Conservation (phyloP, 2,329 filamentous ascomycete species). For the Neopestalotiopsis sp. region DNA sequence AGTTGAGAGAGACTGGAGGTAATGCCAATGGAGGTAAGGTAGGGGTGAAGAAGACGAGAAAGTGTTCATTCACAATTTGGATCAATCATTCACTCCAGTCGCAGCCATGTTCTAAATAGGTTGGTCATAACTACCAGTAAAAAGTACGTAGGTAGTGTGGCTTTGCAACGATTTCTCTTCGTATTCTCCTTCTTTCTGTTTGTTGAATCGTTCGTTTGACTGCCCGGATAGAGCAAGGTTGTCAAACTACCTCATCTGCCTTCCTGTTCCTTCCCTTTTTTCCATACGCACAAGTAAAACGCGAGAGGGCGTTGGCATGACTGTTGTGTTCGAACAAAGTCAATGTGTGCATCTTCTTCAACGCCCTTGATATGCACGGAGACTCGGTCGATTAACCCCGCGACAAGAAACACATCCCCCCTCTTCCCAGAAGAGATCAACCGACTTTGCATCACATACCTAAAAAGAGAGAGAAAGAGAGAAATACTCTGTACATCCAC, state of each 20-base stretch:
- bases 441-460: slow-evolving; percentile 1
- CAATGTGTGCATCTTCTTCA: slow-evolving; percentile 6
- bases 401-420: background rate
- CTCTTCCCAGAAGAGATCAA: background rate
- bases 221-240: background rate
- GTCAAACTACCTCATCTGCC: background rate
- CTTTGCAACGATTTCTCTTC: background rate
- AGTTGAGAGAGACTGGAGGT: background rate
- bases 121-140: background rate
- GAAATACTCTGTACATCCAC: background rate
- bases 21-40: background rate
- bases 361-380: slow-evolving; percentile 1
- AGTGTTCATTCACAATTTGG: background rate
- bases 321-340: background rate
- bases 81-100: background rate
- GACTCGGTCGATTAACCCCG: slow-evolving; percentile 9
- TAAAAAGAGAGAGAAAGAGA: background rate
- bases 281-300: background rate
- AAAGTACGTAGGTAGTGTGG: slow-evolving; percentile 2
- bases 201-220: background rate
- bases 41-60: background rate
- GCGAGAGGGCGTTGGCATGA: slow-evolving; percentile 1
- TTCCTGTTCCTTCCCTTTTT: background rate
- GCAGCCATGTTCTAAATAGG: background rate
- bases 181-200: background rate